These are phyloP conservation scores for Thinopyrum elongatum DNA, from an alignment of 176 grass and related monocot species.

Conservation along the genomic window DNA sequence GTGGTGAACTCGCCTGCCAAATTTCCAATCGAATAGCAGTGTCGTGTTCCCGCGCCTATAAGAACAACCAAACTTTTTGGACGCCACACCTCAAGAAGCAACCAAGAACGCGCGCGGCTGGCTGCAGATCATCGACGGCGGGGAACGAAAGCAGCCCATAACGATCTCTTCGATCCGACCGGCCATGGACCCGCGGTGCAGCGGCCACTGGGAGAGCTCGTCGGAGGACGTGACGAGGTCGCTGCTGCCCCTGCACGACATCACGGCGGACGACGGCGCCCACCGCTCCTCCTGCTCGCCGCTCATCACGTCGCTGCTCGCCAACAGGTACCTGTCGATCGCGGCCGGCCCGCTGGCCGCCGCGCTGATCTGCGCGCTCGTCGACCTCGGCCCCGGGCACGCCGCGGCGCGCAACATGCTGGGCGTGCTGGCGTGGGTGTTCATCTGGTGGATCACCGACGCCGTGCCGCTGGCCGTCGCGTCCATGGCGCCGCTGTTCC, in stretches of 20 bases:
- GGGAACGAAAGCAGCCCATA: neutral
- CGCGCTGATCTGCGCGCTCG: constrained; percentile 41
- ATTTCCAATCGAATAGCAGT: neutral
- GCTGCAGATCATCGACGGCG: neutral
- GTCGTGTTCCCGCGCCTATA: constrained; percentile 31
- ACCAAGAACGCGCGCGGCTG: neutral
- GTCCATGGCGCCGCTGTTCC: constrained; percentile 89
- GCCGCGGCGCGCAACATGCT: constrained; percentile 77
- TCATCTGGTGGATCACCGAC: constrained; percentile 86
- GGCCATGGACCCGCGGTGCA: constrained; percentile 32
- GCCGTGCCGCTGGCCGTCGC: constrained; percentile 88
- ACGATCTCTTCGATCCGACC: neutral
- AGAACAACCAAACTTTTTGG: neutral
- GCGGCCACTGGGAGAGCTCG: constrained; percentile 14
- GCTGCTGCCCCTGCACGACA: constrained; percentile 27
- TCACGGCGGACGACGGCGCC: neutral
- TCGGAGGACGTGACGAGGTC: constrained; percentile 37
- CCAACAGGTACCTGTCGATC: constrained; percentile 43
- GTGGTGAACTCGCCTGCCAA: neutral
- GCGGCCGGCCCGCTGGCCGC: constrained; percentile 55
- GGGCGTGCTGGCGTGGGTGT: constrained; percentile 76
- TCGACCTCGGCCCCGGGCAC: constrained; percentile 33
- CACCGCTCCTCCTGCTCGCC: neutral
- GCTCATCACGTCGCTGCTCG: constrained; percentile 31
- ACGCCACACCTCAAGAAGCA: neutral